Evolutionary conservation across 768 basidiomycete genomes (phyloP).

Genomic region (Suillus subaureus): DNA sequence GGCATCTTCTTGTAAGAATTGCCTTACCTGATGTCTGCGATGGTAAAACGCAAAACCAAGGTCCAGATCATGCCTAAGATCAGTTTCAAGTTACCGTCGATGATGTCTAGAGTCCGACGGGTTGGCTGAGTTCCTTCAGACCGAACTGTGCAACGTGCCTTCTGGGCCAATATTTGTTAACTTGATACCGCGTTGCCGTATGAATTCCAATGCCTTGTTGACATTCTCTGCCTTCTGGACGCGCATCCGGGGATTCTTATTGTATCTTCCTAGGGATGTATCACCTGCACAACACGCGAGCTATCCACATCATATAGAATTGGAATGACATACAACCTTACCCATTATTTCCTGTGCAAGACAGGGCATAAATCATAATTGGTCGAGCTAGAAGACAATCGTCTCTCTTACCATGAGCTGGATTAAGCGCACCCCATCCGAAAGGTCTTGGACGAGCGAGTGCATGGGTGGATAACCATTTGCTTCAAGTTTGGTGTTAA

Average conservation of each 20-base stretch:
- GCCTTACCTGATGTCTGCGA: slow-evolving; percentile 93
- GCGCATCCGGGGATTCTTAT: slow-evolving; percentile 85
- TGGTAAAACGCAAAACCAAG: slow-evolving; percentile 94
- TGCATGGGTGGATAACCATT: slow-evolving; percentile 86
- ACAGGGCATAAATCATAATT: slow-evolving; percentile 11
- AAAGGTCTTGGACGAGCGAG: slow-evolving; percentile 87
- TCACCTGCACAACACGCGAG: slow-evolving; percentile 54
- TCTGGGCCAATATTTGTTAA: slow-evolving; percentile 98
- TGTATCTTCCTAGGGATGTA: slow-evolving; percentile 92
- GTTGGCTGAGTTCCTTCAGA: slow-evolving; percentile 10
- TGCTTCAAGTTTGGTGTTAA: slow-evolving; percentile 92
- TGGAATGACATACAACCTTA: slow-evolving; percentile 29
- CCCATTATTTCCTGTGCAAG: slow-evolving; percentile 92
- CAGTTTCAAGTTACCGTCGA: slow-evolving; percentile 97
- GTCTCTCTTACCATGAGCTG: slow-evolving; percentile 77
- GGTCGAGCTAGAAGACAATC: slow-evolving; percentile 3
- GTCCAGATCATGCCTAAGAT: slow-evolving; percentile 99
- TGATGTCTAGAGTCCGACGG: slow-evolving; percentile 70
- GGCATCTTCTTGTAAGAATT: neutral
- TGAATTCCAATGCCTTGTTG: slow-evolving; percentile 94
- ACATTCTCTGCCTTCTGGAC: slow-evolving; percentile 99
- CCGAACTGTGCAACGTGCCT: slow-evolving; percentile 46
- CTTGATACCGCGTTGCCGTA: slow-evolving; percentile 90
- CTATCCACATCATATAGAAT: slow-evolving; percentile 1
- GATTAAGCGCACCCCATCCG: slow-evolving; percentile 93